phyloP scores from a whole-genome alignment of 73 alveolate species.

The Durusdinium trenchii region DNA sequence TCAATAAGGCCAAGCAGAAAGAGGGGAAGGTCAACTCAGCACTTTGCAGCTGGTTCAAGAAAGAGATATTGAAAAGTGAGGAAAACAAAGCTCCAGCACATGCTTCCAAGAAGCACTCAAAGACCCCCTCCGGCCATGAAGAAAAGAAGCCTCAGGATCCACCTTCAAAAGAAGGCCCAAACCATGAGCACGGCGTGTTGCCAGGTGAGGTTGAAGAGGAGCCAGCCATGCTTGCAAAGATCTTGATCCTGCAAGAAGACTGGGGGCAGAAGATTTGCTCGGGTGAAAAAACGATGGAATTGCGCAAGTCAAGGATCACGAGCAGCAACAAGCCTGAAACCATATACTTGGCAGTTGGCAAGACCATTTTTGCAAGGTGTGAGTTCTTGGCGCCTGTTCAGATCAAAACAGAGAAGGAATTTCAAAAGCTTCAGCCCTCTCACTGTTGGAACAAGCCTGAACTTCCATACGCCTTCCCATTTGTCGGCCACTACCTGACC shows the following conservation, averaged over 20 bases:
- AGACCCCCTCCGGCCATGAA: neutral
- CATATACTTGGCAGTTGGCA: neutral
- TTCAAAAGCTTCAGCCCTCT: neutral
- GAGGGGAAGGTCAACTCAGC: neutral
- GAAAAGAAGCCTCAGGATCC: no score
- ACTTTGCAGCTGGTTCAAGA: neutral
- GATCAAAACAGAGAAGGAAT: neutral
- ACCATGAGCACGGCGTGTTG: neutral
- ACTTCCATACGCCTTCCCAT: slow-evolving; percentile 9
- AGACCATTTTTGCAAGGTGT: neutral
- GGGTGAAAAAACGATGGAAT: neutral
- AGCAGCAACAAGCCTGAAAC: neutral
- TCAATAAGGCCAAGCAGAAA: neutral
- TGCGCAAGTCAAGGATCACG: neutral
- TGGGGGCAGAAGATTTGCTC: neutral
- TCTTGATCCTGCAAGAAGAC: neutral
- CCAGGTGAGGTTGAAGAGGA: neutral
- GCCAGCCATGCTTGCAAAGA: neutral
- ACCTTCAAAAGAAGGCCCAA: neutral
- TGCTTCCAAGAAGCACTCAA: neutral
- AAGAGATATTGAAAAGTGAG: neutral
- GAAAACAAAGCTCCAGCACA: no score
- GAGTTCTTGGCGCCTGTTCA: neutral
- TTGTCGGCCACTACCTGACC: neutral
- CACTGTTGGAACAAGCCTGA: neutral